Evolutionary conservation across 768 basidiomycete species (phyloP).

Genomic region (Lactifluus rugatus): DNA sequence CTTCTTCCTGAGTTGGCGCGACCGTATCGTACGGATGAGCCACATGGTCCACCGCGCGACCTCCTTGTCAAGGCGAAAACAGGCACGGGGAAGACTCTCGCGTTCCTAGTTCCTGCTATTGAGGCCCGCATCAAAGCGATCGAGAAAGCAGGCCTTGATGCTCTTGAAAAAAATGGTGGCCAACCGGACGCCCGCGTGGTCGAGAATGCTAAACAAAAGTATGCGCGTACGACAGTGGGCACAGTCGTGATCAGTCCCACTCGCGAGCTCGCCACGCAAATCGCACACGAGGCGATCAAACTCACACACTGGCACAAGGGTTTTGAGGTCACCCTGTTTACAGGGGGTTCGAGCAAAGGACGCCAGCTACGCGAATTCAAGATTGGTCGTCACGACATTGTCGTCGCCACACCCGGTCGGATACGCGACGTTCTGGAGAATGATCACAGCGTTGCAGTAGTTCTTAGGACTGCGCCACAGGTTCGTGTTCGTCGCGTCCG

Average conservation of each 20-base stretch:
- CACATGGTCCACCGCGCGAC: conserved; percentile 39
- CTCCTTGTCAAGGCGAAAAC: conserved; percentile 82
- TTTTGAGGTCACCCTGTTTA: conserved; percentile 63
- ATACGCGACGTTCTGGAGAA: conserved; percentile 61
- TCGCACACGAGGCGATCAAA: conserved; percentile 71
- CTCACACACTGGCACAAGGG: conserved; percentile 51
- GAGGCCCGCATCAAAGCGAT: conserved; percentile 62
- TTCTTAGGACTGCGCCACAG: conserved; percentile 45
- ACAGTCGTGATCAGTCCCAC: conserved; percentile 82
- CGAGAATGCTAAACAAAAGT: conserved; percentile 27
- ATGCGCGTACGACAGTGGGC: conserved; percentile 46
- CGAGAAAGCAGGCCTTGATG: conserved; percentile 34
- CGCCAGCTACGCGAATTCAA: conserved; percentile 62
- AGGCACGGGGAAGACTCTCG: conserved; percentile 84
- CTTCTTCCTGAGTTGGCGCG: conserved; percentile 61
- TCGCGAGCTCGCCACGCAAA: conserved; percentile 82
- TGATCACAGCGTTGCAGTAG: conserved; percentile 44
- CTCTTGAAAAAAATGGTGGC: conserved; percentile 35
- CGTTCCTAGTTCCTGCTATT: conserved; percentile 79
- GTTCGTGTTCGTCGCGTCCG: conserved; percentile 32
- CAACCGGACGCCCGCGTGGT: conserved; percentile 26
- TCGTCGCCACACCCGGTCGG: conserved; percentile 87
- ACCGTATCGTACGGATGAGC: conserved; percentile 35
- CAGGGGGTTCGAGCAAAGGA: conserved; percentile 63
- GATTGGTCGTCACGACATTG: conserved; percentile 58